phyloP scores from a whole-genome alignment of 106 monocot species.

The Allium cepa region DNA sequence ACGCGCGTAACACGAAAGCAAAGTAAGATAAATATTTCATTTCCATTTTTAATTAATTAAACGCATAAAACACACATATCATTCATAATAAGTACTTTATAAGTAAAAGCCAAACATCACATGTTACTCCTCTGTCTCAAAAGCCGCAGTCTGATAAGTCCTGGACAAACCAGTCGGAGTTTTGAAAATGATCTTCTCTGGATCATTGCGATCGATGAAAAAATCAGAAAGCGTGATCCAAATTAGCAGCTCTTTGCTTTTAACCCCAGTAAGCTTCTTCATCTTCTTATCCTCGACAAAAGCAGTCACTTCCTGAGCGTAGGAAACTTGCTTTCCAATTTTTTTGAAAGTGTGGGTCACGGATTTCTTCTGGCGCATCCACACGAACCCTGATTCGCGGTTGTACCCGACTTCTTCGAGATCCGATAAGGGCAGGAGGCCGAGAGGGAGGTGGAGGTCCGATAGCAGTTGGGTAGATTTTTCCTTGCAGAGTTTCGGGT shows the following conservation, averaged over 20 bases:
- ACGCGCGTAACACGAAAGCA: too few relatives aligned
- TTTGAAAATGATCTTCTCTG: slow-evolving; percentile 30
- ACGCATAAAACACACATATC: too few relatives aligned
- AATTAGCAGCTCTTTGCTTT: slow-evolving; percentile 31
- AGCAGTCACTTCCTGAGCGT: slow-evolving; percentile 32
- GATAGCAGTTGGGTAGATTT: slow-evolving; percentile 21
- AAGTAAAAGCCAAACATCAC: not conserved
- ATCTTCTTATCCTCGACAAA: slow-evolving; percentile 39
- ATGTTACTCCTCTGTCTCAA: slow-evolving; percentile 16
- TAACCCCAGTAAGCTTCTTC: slow-evolving; percentile 39
- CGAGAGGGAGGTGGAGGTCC: slow-evolving; percentile 26
- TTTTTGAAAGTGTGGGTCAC: slow-evolving; percentile 37
- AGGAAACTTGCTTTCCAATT: slow-evolving; percentile 20
- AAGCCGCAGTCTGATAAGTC: slow-evolving; percentile 25
- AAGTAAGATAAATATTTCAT: too few relatives aligned
- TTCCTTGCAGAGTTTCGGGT: slow-evolving; percentile 18
- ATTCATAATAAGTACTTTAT: too few relatives aligned
- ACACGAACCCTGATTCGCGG: slow-evolving; percentile 30
- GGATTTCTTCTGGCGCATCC: slow-evolving; percentile 38
- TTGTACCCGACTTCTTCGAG: slow-evolving; percentile 37
- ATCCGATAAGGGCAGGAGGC: slow-evolving; percentile 33
- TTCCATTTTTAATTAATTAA: too few relatives aligned
- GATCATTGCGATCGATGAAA: slow-evolving; percentile 20
- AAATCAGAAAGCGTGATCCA: slow-evolving; percentile 33
- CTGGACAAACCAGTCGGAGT: slow-evolving; percentile 22